A percentile compares a stretch with the other conserved stretches of the same genome.
Evolutionary conservation across 768 basidiomycete genomes (phyloP).

Genomic region (Lanmaoa pseudosensibilis): DNA sequence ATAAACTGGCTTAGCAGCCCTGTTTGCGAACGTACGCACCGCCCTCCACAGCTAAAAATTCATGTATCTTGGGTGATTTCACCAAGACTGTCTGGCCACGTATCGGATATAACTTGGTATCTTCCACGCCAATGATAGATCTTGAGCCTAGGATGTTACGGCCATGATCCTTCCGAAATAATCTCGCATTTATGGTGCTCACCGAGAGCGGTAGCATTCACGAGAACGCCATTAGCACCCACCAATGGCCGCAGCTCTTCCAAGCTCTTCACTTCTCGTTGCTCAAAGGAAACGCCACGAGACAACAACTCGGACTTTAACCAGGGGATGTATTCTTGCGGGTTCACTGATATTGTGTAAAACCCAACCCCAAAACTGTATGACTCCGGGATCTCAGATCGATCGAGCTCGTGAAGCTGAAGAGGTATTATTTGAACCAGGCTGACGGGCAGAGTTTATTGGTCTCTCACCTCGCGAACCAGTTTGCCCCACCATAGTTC

Average conservation of each 20-base stretch:
- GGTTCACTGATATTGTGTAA: constrained; percentile 49
- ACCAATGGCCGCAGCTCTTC: constrained; percentile 46
- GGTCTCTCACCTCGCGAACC: constrained; percentile 37
- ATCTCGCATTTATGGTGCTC: constrained; percentile 9
- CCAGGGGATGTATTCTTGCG: constrained; percentile 51
- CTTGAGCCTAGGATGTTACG: constrained; percentile 49
- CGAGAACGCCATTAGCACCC: constrained; percentile 40
- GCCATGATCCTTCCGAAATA: neutral
- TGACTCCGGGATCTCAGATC: constrained; percentile 36
- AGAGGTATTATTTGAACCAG: neutral
- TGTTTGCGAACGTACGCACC: constrained; percentile 22
- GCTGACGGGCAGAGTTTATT: neutral
- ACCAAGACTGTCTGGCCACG: constrained; percentile 84
- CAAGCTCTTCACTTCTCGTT: constrained; percentile 41
- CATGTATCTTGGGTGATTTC: constrained; percentile 59
- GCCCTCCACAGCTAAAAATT: constrained; percentile 27
- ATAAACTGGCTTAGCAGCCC: neutral
- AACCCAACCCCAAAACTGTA: constrained; percentile 42
- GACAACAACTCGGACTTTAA: constrained; percentile 40
- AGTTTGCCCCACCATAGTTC: constrained; percentile 42
- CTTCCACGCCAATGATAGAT: constrained; percentile 79
- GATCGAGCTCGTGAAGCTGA: constrained; percentile 36
- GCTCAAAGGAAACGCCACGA: constrained; percentile 46
- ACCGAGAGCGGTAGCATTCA: constrained; percentile 62
- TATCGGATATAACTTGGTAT: constrained; percentile 69